Evolutionary conservation across 169 alveolate genomes (phyloP), one percentile per base, ranked within the genome.

Genomic region (Amoebophrya sp.): DNA sequence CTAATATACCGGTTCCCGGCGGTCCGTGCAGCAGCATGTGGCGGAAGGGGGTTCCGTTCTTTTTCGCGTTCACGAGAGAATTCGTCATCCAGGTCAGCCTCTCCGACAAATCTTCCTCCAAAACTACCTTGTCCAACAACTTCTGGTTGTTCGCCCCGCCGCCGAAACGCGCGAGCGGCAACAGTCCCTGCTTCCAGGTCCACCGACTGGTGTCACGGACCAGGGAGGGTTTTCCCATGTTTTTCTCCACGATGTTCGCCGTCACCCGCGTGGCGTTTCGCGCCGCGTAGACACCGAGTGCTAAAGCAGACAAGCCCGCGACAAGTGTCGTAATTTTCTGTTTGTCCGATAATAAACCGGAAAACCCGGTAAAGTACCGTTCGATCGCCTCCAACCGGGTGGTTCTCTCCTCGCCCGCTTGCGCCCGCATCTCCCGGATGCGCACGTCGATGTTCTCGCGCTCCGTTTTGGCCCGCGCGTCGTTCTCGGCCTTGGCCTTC

Each of bases 1-100:
- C n/a, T n/a, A n/a, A n/a, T n/a, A n/a, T n/a, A n/a, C 99, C 99
- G 25, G 99, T 98, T 32, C 99, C 99, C 47, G 99, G 99, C 0
- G 98, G 98, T 0, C 99, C 99, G 95, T 98, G 97, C 88, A 98
- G 96, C 90, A 97, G 94, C 89, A 98, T 92, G 94, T 98, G 97
- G 91, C 98, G 96, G 91, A 96, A 95, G 41, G 99, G 99, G 35
- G 98, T 97, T 53, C 96, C 96, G 92, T 97, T 97, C 93, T 94
- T 95, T 94, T 97, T 97, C 40, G 98, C 95, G 90, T 97, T 97
- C n/a, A 97, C 93, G 41, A 98, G 96, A 7, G 99, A 97, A 94
- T 97, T 97, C n/a, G 98, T 96, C 39, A 99, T 97, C 97, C 99
- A 97, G 77, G 96, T 92, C 33, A 98, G 94, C 54, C 98, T 94